A percentile compares a stretch with the other conserved stretches of the same genome.
phyloP scores from a whole-genome alignment of 768 basidiomycete species.

The Scleroderma citrinum region DNA sequence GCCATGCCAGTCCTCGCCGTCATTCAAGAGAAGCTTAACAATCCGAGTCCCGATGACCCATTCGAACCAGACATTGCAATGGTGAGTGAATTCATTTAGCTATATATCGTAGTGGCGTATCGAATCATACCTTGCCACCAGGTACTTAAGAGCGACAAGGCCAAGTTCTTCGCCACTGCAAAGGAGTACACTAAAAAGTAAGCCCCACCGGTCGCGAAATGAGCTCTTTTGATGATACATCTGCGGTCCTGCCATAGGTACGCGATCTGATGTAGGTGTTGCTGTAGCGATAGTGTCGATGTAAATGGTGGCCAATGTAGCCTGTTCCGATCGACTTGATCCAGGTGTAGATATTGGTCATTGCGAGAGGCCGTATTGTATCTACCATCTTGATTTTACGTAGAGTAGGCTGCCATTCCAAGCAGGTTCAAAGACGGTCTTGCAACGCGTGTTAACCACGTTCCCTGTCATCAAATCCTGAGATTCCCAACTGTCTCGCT shows the following conservation, averaged over 20 bases:
- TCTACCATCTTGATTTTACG: not conserved
- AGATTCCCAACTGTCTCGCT: constrained; percentile 1
- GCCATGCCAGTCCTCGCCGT: constrained; percentile 56
- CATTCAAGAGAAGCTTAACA: constrained; percentile 82
- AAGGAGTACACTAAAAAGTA: constrained; percentile 85
- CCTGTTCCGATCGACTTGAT: not conserved
- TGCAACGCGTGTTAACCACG: constrained; percentile 74
- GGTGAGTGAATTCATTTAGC: constrained; percentile 37
- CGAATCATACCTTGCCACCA: not conserved
- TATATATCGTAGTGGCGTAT: not conserved
- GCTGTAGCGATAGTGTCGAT: constrained; percentile 10
- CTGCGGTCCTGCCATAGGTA: constrained; percentile 8
- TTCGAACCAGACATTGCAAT: constrained; percentile 85
- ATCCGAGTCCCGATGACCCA: constrained; percentile 83
- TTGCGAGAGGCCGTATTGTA: not conserved
- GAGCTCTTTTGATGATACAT: not conserved
- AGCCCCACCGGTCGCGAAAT: constrained; percentile 11
- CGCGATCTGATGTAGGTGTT: constrained; percentile 11
- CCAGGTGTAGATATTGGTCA: not conserved
- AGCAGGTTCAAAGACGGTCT: constrained; percentile 6
- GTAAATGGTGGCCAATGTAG: not conserved
- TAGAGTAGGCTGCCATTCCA: constrained; percentile 6
- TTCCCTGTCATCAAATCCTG: constrained; percentile 45
- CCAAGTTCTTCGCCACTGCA: constrained; percentile 70
- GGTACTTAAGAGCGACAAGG: constrained; percentile 67